Evolutionary conservation across 2,329 filamentous ascomycete genomes (phyloP).

Genomic region (Fusarium sp.): DNA sequence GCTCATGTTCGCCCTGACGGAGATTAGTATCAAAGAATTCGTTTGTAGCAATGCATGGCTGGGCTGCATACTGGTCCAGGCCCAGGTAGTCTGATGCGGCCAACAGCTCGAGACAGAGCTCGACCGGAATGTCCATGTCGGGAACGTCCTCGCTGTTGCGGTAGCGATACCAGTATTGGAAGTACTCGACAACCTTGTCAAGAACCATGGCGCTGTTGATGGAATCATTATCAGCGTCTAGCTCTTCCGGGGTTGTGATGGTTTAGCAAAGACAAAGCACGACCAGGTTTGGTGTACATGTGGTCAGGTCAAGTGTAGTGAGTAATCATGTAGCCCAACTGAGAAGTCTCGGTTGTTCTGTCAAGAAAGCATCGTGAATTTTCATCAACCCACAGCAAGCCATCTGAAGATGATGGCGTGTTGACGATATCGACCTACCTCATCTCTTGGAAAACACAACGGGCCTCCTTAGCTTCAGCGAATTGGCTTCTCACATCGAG

Average conservation of each 20-base stretch:
- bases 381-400: constrained; percentile 50
- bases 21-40: constrained; percentile 46
- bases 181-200: constrained; percentile 85
- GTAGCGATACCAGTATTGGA: constrained; percentile 84
- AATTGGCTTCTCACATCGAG: constrained; percentile 77
- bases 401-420: constrained; percentile 19
- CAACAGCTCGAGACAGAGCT: constrained; percentile 81
- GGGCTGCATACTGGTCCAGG: constrained; percentile 64
- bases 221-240: constrained; percentile 40
- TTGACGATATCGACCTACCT: constrained; percentile 61
- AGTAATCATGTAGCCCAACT: constrained; percentile 61
- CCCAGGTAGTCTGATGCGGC: constrained; percentile 82
- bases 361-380: constrained; percentile 59
- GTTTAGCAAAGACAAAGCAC: constrained; percentile 19
- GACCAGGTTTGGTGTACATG: constrained; percentile 26
- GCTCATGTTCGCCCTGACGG: constrained; percentile 51
- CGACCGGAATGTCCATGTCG: constrained; percentile 83
- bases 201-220: constrained; percentile 73
- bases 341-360: constrained; percentile 52
- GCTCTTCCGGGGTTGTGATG: constrained; percentile 16
- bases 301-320: constrained; percentile 75
- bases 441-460: constrained; percentile 77
- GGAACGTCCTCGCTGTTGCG: constrained; percentile 76
- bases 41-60: constrained; percentile 46
- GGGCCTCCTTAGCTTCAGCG: constrained; percentile 70